A percentile compares a stretch with the other conserved stretches of the same genome.
These are phyloP conservation scores for Gigaspora rosea DNA, from an alignment of 192 early-diverging fungal genomes.

Conservation along the genomic window DNA sequence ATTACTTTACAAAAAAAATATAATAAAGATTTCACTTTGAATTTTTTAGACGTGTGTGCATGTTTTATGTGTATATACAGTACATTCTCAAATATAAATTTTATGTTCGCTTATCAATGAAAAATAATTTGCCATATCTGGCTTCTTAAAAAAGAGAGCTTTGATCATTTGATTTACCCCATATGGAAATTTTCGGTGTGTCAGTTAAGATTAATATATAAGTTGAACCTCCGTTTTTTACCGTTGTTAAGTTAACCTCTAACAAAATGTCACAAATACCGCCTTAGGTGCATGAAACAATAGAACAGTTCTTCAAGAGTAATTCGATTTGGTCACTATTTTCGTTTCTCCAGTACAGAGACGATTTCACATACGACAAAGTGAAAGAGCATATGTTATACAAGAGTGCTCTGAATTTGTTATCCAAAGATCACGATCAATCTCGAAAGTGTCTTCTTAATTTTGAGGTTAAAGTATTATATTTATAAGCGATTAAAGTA, in stretches of 20 bases:
- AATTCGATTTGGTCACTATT: constrained; percentile 7
- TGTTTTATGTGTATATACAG: background rate
- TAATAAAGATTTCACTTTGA: constrained; percentile 1
- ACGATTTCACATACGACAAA: constrained; percentile 25
- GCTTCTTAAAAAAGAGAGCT: too few species aligned
- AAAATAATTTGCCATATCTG: too few species aligned
- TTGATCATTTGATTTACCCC: too few species aligned
- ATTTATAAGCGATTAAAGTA: background rate
- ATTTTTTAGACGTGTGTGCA: background rate
- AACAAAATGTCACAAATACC: constrained; percentile 10
- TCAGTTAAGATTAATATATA: too few species aligned
- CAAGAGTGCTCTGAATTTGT: constrained; percentile 13
- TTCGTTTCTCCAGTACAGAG: constrained; percentile 3
- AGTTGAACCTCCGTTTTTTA: too few species aligned
- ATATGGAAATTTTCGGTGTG: too few species aligned
- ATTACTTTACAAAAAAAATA: background rate
- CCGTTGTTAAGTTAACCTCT: background rate
- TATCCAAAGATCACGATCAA: constrained; percentile 22
- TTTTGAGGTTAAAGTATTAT: constrained; percentile 24
- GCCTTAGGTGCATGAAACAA: background rate
- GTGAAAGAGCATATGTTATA: constrained; percentile 25
- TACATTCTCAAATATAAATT: too few species aligned
- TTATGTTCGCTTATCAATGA: too few species aligned
- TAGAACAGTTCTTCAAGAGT: constrained; percentile 21
- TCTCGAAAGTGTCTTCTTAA: constrained; percentile 23